Evolutionary conservation across 768 basidiomycete genomes (phyloP), one percentile per base, ranked within the genome.

Genomic region (Jaapia argillacea): DNA sequence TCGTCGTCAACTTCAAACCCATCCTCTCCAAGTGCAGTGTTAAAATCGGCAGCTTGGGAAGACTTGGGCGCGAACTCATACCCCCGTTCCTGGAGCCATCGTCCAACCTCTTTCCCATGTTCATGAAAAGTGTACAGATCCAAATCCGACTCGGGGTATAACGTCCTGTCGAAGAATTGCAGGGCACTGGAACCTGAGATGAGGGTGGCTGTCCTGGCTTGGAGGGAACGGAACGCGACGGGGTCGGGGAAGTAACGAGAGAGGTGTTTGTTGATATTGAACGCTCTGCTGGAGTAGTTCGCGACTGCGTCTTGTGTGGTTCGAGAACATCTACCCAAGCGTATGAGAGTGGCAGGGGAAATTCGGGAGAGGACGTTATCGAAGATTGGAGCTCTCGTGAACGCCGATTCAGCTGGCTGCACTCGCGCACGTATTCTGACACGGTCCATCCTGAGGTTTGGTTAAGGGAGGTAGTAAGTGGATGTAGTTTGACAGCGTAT

Each of bases 181-280:
- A 77, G 63, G 0, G 73, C 75, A 22, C 58, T 61, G 0, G 75
- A 77, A 6, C 76, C 76, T 3, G 76, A 77, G 16, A 79, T 67
- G 20, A 78, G 49, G 0, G 66, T 64, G 28, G 63, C 67, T 0
- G 70, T 73, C 13, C 44, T 50, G 0, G 61, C 63, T 51, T 72
- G 74, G 3, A 74, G 56, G 3, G 48, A 52, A 13, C 74, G 64
- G 45, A 76, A 77, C 3, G 53, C 53, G n/a, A 55, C n/a, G 4
- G 63, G 61, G 20, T 61, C 45, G 3, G 47, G 31, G 48, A 74
- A 70, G 43, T 59, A 71, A 5, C 56, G 54, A 4, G 48, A 51
- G n/a, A 71, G 58, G 36, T 61, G 61, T 18, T 44, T 49, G 44
- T 67, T 58, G 47, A 70, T 49, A 45, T 63, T 60, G 57, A 55